These are phyloP conservation scores for Pulveroboletus sp. DNA, from an alignment of 768 basidiomycete species.

Conservation along the genomic window DNA sequence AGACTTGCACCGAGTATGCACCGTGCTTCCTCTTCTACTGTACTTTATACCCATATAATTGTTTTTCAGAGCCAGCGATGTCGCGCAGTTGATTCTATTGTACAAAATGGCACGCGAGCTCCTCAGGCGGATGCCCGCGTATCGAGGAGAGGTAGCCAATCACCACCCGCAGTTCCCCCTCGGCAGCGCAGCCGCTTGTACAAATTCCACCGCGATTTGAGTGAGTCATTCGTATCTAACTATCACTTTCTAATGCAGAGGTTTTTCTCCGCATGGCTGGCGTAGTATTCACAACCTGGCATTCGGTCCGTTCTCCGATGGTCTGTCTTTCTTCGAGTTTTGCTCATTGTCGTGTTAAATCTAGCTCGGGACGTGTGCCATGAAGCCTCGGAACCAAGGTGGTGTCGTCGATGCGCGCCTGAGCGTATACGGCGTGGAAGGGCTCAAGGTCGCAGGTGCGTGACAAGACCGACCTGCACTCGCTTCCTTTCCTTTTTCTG, in stretches of 20 bases:
- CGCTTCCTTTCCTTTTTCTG: too few relatives aligned
- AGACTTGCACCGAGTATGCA: constrained; percentile 37
- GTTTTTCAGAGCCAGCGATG: constrained; percentile 27
- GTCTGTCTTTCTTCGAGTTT: too few relatives aligned
- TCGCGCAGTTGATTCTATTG: constrained; percentile 43
- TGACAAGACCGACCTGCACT: neutral
- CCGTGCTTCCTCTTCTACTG: neutral
- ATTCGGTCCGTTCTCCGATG: constrained; percentile 9
- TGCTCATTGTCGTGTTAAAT: neutral
- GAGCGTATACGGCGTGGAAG: constrained; percentile 57
- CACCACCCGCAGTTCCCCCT: constrained; percentile 28
- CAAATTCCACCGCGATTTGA: constrained; percentile 20
- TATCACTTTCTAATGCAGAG: neutral
- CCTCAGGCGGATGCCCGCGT: constrained; percentile 45
- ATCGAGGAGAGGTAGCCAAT: constrained; percentile 17
- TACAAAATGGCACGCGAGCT: constrained; percentile 57
- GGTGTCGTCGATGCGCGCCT: constrained; percentile 61
- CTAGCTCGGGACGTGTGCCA: constrained; percentile 63
- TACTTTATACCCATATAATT: neutral
- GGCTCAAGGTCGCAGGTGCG: constrained; percentile 58
- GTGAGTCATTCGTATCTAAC: neutral
- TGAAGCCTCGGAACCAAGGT: constrained; percentile 54
- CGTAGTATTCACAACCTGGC: constrained; percentile 10
- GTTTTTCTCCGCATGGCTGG: fast-evolving
- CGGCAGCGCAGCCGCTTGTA: constrained; percentile 26